Conservation (phyloP, 345 rosid genomes). For the Physaria fendleri region DNA sequence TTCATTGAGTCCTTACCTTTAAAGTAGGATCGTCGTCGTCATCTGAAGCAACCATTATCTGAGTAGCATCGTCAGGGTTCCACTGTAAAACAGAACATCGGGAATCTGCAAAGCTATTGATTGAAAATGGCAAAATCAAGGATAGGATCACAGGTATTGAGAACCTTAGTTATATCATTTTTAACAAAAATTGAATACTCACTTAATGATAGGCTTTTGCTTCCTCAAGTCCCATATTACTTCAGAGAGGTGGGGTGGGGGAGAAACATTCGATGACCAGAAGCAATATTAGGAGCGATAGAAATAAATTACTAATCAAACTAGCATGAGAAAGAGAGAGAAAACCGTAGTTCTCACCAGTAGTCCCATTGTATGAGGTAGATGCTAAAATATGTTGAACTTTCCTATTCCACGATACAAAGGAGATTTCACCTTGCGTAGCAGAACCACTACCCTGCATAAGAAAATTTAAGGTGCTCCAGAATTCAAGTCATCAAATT, state of each 20-base stretch:
- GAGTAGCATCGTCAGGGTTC: conserved; percentile 98
- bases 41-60: conserved; percentile 96
- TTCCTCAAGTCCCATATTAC: conserved; percentile 98
- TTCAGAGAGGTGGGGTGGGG: too few relatives aligned
- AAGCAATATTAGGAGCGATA: neutral
- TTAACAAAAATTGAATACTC: conserved; percentile 28
- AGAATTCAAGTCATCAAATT: neutral
- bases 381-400: conserved; percentile 92
- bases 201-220: conserved; percentile 94
- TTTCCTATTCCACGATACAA: conserved; percentile 91
- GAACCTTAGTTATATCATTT: neutral
- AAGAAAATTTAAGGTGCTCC: conserved; percentile 14
- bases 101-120: conserved; percentile 85
- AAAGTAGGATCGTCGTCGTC: conserved; percentile 79
- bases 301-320: neutral
- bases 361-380: conserved; percentile 87
- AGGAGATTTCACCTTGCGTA: conserved; percentile 93
- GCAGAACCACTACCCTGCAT: conserved; percentile 90
- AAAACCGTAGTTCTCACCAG: conserved; percentile 52
- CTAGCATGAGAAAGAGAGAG: neutral
- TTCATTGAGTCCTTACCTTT: conserved; percentile 44
- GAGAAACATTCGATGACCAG: neutral
- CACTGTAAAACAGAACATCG: conserved; percentile 98
- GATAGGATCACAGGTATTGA: neutral
- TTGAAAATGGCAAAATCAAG: conserved; percentile 20